A percentile compares a stretch with the other conserved stretches of the same genome.
phyloP scores from a whole-genome alignment of 371 early-diverging fungal species.

The Apophysomyces ossiformis region DNA sequence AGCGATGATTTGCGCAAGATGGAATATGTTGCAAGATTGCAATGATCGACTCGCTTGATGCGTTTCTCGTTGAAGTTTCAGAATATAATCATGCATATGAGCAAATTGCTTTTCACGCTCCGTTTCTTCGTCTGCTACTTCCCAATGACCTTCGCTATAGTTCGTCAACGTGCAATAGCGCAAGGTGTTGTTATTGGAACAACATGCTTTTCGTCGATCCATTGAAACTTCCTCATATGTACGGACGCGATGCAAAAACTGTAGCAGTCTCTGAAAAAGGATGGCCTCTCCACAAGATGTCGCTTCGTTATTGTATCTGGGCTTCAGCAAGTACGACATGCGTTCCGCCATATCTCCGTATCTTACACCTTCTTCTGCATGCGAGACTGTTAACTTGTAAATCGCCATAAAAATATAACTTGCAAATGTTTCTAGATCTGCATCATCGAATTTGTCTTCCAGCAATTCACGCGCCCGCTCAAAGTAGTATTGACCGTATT shows the following conservation, averaged over 20 bases:
- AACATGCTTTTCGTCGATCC: constrained; percentile 2
- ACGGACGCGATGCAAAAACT: constrained; percentile 14
- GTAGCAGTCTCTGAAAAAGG: constrained; percentile 10
- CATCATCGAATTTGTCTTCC: constrained; percentile 15
- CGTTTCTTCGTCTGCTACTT: constrained; percentile 10
- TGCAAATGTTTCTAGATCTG: constrained; percentile 16
- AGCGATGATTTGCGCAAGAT: constrained; percentile 3
- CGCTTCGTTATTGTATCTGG: neutral
- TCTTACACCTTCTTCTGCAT: constrained; percentile 15
- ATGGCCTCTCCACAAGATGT: constrained; percentile 10
- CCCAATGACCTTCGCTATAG: constrained; percentile 7
- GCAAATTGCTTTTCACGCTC: neutral
- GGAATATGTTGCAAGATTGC: neutral
- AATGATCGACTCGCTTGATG: constrained; percentile 9
- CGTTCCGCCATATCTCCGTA: constrained; percentile 36
- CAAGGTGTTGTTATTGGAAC: neutral
- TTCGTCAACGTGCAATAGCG: constrained; percentile 12
- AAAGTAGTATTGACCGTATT: constrained; percentile 14
- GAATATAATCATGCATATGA: constrained; percentile 16
- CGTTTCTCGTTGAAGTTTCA: constrained; percentile 10
- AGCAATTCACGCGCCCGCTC: constrained; percentile 10
- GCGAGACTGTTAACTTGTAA: constrained; percentile 25
- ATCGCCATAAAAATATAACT: constrained; percentile 30
- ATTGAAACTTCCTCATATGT: constrained; percentile 11
- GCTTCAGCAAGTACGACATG: constrained; percentile 24